These are phyloP conservation scores for Xanthoconium stramineum DNA, from an alignment of 768 basidiomycete species.

Conservation along the genomic window DNA sequence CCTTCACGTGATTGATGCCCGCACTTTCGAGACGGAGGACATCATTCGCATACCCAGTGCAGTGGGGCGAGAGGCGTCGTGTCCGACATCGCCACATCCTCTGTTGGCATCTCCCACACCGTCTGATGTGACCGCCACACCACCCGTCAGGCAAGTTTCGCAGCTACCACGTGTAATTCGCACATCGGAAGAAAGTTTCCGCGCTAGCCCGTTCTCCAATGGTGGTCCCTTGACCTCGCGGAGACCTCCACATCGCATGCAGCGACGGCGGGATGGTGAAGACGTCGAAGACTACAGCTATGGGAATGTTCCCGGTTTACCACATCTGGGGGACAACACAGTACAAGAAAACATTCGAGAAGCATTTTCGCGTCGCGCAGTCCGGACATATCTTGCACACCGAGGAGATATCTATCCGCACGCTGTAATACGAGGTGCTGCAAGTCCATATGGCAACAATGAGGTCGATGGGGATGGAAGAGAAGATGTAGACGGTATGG, in stretches of 20 bases:
- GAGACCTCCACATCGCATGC: constrained; percentile 19
- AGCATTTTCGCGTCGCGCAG: constrained; percentile 48
- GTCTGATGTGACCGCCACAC: constrained; percentile 11
- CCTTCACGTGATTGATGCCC: constrained; percentile 82
- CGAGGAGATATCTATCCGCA: constrained; percentile 25
- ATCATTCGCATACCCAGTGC: constrained; percentile 56
- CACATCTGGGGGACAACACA: constrained; percentile 50
- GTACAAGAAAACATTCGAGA: constrained; percentile 59
- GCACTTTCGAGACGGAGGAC: constrained; percentile 79
- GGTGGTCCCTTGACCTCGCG: constrained; percentile 16
- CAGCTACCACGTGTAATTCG: constrained; percentile 39
- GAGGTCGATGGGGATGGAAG: constrained; percentile 27
- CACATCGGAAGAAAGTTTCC: constrained; percentile 58
- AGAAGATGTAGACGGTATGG: constrained; percentile 43
- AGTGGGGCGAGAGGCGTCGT: constrained; percentile 16
- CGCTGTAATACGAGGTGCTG: constrained; percentile 14
- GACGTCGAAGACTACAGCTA: constrained; percentile 34
- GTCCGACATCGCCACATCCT: constrained; percentile 10
- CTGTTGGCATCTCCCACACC: constrained; percentile 8
- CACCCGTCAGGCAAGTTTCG: constrained; percentile 13
- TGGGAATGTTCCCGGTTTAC: constrained; percentile 54
- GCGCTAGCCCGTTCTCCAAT: constrained; percentile 26
- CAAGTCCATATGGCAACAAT: constrained; percentile 18
- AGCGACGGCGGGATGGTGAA: constrained; percentile 21
- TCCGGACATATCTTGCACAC: constrained; percentile 34